Base-by-base conservation (phyloP, 345 rosid species). In the Linum usitatissimum region DNA sequence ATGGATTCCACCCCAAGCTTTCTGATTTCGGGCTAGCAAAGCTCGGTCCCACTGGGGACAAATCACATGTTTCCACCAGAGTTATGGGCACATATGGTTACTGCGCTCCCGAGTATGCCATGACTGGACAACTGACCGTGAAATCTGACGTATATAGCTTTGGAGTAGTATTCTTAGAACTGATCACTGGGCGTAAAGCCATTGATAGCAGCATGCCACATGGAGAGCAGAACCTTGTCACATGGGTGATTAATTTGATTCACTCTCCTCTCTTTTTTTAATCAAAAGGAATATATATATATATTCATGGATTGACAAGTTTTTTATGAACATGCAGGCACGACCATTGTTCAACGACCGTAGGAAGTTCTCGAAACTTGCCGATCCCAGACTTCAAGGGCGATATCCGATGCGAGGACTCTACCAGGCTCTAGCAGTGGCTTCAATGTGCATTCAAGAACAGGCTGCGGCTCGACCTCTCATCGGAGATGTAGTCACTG, bases 31-130 rank as follows among this genome's bases (percentile, higher is more conserved):
- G 99, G 15, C 90, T 93, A 20, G 97, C 99, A 48, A 93, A 93
- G 78, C 94, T 93, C 9, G 99, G 99, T 61, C 99, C 99, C 40
- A 83, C 84, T 5, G 99, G 97, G 61, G 99, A 93, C 77, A 90
- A 93, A 65, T 93, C 99, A 6, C 99, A 90, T 68, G 97, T 93
- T 70, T 93, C 99, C 65, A 93, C 99, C 61, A 83, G 99, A 75
- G 99, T 94, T 53, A 94, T 90, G 99, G 99, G 97, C 20, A 94
- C 99, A 23, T 94, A 94, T 61, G 99, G 99, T 34, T 90, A 94
- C 61, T 94, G 99, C 80, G 99, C 99, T 71, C 99, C 97, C 0
- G 97, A 94, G 73, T 94, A 94, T 56, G 97, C 99, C 73, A 94
- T 94, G 99, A 94, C 99, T 3, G 99, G 99, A 42, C 99, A 93